phyloP scores from a whole-genome alignment of 495 filamentous ascomycete genomes.

The Immersiella caudata region DNA sequence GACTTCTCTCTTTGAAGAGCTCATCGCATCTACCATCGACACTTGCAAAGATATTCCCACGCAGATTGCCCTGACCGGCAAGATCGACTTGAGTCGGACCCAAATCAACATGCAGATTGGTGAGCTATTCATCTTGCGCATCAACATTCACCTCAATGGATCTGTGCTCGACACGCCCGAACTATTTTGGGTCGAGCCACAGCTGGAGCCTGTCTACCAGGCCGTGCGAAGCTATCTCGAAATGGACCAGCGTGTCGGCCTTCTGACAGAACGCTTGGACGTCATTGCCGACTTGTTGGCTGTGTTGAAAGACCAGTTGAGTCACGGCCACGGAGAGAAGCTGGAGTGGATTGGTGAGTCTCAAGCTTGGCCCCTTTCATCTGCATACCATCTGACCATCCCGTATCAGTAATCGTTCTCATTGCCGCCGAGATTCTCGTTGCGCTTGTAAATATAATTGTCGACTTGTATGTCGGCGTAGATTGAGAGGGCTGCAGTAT shows the following conservation, averaged over 20 bases:
- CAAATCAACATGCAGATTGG: slow-evolving; percentile 99
- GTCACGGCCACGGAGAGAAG: slow-evolving; percentile 93
- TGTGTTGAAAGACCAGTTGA: slow-evolving; percentile 94
- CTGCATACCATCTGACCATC: no score
- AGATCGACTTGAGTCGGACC: slow-evolving; percentile 76
- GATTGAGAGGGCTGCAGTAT: slow-evolving; percentile 48
- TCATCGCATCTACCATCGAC: slow-evolving; percentile 90
- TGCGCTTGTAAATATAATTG: slow-evolving; percentile 91
- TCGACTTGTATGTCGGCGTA: slow-evolving; percentile 87
- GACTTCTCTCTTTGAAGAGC: slow-evolving; percentile 96
- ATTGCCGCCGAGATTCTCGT: slow-evolving; percentile 97
- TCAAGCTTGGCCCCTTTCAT: slow-evolving; percentile 10
- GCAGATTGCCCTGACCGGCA: slow-evolving; percentile 88
- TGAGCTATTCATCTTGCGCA: slow-evolving; percentile 93
- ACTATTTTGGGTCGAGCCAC: slow-evolving; percentile 97
- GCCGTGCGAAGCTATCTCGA: slow-evolving; percentile 94
- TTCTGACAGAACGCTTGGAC: slow-evolving; percentile 86
- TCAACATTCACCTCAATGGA: slow-evolving; percentile 97
- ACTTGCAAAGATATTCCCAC: slow-evolving; percentile 86
- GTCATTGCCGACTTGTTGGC: slow-evolving; percentile 94
- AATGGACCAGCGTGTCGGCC: slow-evolving; percentile 92
- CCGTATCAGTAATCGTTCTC: slow-evolving; percentile 90
- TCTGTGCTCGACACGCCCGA: slow-evolving; percentile 96
- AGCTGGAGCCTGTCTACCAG: slow-evolving; percentile 92
- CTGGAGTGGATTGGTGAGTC: slow-evolving; percentile 90